Base-by-base conservation (phyloP, 108 stramenopile species). In the Pinguiococcus pyrenoidosus region DNA sequence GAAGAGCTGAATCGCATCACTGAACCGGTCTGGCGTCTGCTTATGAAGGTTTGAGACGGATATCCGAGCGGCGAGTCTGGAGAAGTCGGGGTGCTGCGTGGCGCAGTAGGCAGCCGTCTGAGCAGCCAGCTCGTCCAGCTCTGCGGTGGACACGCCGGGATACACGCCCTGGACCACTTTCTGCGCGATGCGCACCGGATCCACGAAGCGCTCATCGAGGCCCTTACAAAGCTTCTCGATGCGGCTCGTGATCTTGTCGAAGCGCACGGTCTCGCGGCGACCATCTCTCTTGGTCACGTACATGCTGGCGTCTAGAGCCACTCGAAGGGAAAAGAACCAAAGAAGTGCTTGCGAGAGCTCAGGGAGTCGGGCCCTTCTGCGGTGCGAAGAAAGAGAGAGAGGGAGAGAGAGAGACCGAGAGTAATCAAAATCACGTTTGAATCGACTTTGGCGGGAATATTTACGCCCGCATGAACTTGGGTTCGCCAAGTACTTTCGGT, bases 251-350 rank as follows among this genome's bases (percentile, higher is more conserved):
- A 69, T 68, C 80, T 98, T 94, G 69, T 96, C 90, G 61, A 96
- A 96, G 44, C 85, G 85, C 46, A 89, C 85, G 36, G 75, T 75
- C 46, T 92, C 87, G 34, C 67, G 67, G 54, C 71, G 62, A 43
- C 96, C 96, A 62, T 89, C 78, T 51, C 96, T 72, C 71, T 98
- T 98, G 41, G 89, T 55, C 23, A 98, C 87, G 74, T 73, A 89
- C 91, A 92, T 88, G 26, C 42, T 69, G 47, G 32, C 8, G 32
- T 33, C 32, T 33, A n/a, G n/a, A n/a, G n/a, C n/a, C n/a, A n/a
- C n/a, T n/a, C n/a, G n/a, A n/a, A n/a, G n/a, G n/a, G n/a, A n/a
- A n/a, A n/a, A n/a, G n/a, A n/a, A n/a, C n/a, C n/a, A n/a, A n/a
- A n/a, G n/a, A n/a, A n/a, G n/a, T n/a, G n/a, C n/a, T n/a, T n/a